Conservation (phyloP, 129 eudicot species). For the Centrapalus pauciflorus region DNA sequence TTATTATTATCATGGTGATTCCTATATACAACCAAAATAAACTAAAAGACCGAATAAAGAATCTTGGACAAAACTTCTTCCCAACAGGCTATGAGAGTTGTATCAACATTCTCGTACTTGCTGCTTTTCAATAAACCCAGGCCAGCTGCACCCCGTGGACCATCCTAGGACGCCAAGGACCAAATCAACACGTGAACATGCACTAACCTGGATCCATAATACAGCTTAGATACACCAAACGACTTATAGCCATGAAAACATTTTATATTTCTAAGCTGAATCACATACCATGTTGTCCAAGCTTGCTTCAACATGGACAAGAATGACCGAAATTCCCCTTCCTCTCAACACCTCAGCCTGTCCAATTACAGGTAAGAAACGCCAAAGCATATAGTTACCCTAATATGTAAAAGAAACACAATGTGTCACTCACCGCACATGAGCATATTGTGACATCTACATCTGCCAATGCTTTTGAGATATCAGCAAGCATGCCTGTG, state of each 20-base stretch:
- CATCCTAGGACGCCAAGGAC: conserved; percentile 84
- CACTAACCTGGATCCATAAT: conserved; percentile 42
- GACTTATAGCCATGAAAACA: not conserved
- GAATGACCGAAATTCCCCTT: conserved; percentile 70
- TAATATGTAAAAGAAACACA: not conserved
- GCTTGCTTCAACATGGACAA: conserved; percentile 77
- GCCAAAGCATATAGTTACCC: not conserved
- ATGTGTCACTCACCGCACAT: conserved; percentile 67
- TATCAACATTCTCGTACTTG: conserved; percentile 46
- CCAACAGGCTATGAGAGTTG: not conserved
- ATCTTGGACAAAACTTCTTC: conserved; percentile 45
- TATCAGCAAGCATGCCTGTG: conserved; percentile 85
- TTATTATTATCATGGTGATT: not conserved
- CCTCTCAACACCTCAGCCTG: conserved; percentile 78
- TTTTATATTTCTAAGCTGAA: not conserved
- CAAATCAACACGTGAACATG: conserved; percentile 67
- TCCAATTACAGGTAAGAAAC: not conserved
- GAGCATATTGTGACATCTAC: conserved; percentile 71
- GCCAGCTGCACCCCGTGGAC: conserved; percentile 97
- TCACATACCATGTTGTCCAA: conserved; percentile 58
- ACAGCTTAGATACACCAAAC: not conserved
- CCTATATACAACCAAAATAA: conserved; percentile 22
- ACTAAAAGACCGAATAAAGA: conserved; percentile 16
- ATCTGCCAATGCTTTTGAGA: conserved; percentile 61
- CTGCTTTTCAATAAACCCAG: conserved; percentile 35